phyloP scores from a whole-genome alignment of 352 stramenopile genomes.

The Peronospora farinosa region DNA sequence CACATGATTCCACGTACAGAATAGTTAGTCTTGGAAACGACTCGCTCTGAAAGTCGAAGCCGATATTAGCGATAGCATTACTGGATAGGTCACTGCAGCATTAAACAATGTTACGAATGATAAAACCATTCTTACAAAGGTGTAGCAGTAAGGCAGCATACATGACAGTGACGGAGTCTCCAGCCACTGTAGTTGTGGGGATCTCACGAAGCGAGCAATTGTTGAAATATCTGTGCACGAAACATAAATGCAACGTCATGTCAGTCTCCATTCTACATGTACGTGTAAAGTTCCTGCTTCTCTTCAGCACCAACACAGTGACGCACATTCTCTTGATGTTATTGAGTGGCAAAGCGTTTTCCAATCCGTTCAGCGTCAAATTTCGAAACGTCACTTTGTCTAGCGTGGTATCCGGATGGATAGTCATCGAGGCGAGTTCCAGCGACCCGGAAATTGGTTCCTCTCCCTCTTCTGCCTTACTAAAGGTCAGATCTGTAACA shows the following conservation, averaged over 20 bases:
- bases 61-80: slow-evolving; percentile 36
- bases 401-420: slow-evolving; percentile 41
- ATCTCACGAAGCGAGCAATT: slow-evolving; percentile 65
- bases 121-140: background rate
- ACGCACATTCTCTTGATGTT: slow-evolving; percentile 46
- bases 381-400: slow-evolving; percentile 46
- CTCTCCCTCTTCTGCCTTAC: slow-evolving; percentile 24
- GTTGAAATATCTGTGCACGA: slow-evolving; percentile 43
- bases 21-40: slow-evolving; percentile 38
- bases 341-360: slow-evolving; percentile 50
- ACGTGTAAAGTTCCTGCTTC: background rate
- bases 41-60: slow-evolving; percentile 34
- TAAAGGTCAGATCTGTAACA: slow-evolving; percentile 51
- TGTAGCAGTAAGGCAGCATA: slow-evolving; percentile 13
- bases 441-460: slow-evolving; percentile 37
- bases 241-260: slow-evolving; percentile 4
- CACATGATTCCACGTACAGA: slow-evolving; percentile 38
- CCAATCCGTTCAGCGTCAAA: slow-evolving; percentile 39
- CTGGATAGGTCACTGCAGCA: slow-evolving; percentile 32
- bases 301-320: background rate
- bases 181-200: slow-evolving; percentile 41
- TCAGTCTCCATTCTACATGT: slow-evolving; percentile 1
- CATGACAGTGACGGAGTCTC: slow-evolving; percentile 38
- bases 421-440: slow-evolving; percentile 64
- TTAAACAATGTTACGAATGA: slow-evolving; percentile 1